Evolutionary conservation across 2,329 filamentous ascomycete genomes (phyloP), one percentile per base, ranked within the genome.

Genomic region (Penicillium thymicola): DNA sequence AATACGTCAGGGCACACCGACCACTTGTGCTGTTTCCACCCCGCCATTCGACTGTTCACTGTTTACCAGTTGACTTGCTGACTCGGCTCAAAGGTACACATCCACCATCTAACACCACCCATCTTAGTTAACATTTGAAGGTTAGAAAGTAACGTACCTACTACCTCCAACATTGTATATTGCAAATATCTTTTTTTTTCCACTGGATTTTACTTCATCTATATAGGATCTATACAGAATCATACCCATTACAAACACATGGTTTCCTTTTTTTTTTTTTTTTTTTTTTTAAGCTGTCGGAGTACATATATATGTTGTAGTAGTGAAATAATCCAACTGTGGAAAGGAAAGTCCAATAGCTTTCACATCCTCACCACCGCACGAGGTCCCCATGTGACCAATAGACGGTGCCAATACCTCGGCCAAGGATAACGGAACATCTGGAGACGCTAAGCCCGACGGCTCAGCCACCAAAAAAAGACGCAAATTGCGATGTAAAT

Each of bases 11-110:
- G 51, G 50, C 51, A 48, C n/a, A 56, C 34, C 16, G 54, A 67
- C 70, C 69, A 70, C 28, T 36, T 59, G 34, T 55, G 64, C 62
- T 34, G 18, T 64, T 64, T 55, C 51, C 51, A 62, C 62, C 61
- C 47, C 63, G 53, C 61, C 60, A 55, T 55, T 28, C 16, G 43
- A 21, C 1, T 16, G 28, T 23, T n/a, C 8, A 7, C 25, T 4
- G 40, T 45, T 37, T 7, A 18, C 36, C 51, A 54, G 34, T 54
- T 54, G 44, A 28, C 44, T 16, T 32, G 21, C 14, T 43, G 38
- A 9, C n/a, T n/a, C n/a, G n/a, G n/a, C 25, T 21, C 36, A 5
- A 3, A n/a, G 16, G 16, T 2, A 11, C 36, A 38, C 9, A 6
- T 38, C n/a, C 18, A 30, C 10, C 7, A 9, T 18, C 7, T 5